Evolutionary conservation across 805 yeast species (phyloP), one percentile per base, ranked within the genome.

Genomic region (Yarrowia alimentaria): DNA sequence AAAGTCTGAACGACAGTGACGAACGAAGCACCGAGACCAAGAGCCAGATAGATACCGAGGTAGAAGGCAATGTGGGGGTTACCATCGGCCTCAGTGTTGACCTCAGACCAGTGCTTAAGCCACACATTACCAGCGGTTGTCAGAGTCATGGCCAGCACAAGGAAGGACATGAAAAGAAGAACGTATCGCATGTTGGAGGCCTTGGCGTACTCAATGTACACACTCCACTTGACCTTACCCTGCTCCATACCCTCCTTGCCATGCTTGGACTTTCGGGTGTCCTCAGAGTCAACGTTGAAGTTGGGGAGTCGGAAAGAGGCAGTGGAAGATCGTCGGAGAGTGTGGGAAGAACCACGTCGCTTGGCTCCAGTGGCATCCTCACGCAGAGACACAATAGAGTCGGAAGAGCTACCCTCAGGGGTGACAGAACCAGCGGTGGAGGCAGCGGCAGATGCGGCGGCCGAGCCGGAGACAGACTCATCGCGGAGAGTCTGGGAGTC

Each of bases 101-200:
- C 78, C 64, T 93, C 99, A 10, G 98, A 86, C 99, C 99, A 93
- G 66, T 87, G 87, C 66, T 93, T 93, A 61, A 93, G 77, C 99
- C 99, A 93, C 50, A 91, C 78, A 63, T 83, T 89, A 28, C 89
- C 81, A 35, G 70, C 69, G 45, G 87, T 91, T 53, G 81, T 75
- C 43, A 81, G 61, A 9, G 74, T 63, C 76, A 79, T 83, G 0
- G 86, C 74, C 5, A 75, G 38, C n/a, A 83, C 61, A 55, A 85
- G 73, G 56, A 79, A 73, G 0, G 63, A 48, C 45, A 88, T 57
- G 62, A 81, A 83, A 2, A 83, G 58, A 0, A 72, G 19, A 13
- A 89, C 95, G 55, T 78, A 79, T 43, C 61, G 68, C 7, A 83
- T 76, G 55, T 87, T 87, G 70, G 96, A 90, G 0, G 98, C 96